These are phyloP conservation scores for Chlamydomonas applanata DNA, from an alignment of 139 green algal genomes.

Conservation along the genomic window DNA sequence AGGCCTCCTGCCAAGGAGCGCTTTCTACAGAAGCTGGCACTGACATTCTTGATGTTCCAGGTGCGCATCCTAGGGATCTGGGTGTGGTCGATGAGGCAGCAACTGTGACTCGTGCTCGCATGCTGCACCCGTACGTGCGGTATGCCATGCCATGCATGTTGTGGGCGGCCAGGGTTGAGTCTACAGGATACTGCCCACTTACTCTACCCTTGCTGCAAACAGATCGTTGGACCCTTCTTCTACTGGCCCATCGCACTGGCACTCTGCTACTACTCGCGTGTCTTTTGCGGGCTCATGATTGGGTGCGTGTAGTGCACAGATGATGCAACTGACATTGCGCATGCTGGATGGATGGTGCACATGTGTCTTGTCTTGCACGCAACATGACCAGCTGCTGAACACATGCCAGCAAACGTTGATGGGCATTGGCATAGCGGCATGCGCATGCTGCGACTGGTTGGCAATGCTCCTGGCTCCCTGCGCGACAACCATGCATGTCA, in stretches of 20 bases:
- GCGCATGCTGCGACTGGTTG: no score
- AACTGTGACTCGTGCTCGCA: no score
- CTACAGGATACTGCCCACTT: no score
- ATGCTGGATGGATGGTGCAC: no score
- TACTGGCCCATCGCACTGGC: slow-evolving; percentile 14
- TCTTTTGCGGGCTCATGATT: slow-evolving; percentile 1
- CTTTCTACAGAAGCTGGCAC: slow-evolving; percentile 2
- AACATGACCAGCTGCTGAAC: not conserved
- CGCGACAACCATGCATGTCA: not conserved
- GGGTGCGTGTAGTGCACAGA: not conserved
- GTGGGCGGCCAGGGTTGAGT: no score
- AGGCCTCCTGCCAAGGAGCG: not conserved
- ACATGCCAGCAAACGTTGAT: not conserved
- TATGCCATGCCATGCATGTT: no score
- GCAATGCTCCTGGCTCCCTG: no score
- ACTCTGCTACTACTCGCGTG: not conserved
- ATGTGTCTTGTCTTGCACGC: not conserved
- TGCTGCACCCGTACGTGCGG: no score
- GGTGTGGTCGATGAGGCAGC: no score
- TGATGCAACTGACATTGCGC: no score
- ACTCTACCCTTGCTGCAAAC: not conserved
- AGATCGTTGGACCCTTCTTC: slow-evolving; percentile 17
- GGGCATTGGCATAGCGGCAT: not conserved
- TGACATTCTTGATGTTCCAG: slow-evolving; percentile 7
- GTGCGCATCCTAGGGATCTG: no score